These are phyloP conservation scores for Podospora pseudocomata DNA, from an alignment of 495 filamentous ascomycete species.

Conservation along the genomic window DNA sequence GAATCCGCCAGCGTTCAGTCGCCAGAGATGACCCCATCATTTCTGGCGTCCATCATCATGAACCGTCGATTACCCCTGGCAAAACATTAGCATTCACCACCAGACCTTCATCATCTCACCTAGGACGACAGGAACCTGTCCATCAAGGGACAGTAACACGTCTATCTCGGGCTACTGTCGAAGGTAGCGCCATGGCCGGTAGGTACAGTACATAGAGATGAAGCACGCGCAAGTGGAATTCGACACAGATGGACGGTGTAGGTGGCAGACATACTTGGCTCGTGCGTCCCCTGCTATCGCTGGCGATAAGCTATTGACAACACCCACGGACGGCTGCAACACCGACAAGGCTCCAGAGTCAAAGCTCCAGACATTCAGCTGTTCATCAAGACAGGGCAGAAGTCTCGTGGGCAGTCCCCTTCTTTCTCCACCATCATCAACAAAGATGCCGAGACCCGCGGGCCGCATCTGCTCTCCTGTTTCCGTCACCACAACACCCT, in stretches of 20 bases:
- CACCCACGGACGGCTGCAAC: background rate
- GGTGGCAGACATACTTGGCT: background rate
- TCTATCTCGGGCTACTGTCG: no score
- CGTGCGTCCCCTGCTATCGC: slow-evolving; percentile 4
- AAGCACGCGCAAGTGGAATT: no score
- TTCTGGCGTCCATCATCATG: no score
- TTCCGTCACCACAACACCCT: background rate
- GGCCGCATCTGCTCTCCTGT: background rate
- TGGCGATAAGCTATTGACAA: background rate
- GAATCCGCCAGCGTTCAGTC: no score
- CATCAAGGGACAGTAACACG: no score
- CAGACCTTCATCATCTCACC: background rate
- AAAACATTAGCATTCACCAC: background rate
- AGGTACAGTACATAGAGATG: no score
- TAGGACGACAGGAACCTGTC: no score
- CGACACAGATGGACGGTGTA: no score
- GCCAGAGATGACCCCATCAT: no score
- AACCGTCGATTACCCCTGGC: no score
- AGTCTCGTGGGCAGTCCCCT: background rate
- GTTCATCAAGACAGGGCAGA: background rate
- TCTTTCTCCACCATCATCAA: slow-evolving; percentile 4
- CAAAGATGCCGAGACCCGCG: slow-evolving; percentile 12
- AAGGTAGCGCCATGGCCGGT: no score
- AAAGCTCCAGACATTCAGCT: background rate
- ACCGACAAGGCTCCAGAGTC: slow-evolving; percentile 1